Evolutionary conservation across 495 filamentous ascomycete species (phyloP).

Genomic region (Podospora pseudoanserina): DNA sequence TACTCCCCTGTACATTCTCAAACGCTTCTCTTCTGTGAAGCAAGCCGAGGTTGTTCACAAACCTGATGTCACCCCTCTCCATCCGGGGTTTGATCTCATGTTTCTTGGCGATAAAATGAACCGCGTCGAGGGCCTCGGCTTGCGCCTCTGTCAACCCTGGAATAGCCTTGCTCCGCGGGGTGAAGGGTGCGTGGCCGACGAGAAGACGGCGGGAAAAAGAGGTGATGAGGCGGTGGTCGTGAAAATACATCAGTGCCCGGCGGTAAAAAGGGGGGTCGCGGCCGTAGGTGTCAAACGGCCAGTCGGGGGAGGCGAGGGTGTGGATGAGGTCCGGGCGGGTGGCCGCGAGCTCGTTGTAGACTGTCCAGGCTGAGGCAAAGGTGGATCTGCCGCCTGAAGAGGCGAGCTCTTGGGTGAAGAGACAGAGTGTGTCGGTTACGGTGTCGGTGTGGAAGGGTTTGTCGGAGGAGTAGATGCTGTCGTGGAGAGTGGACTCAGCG

Average conservation of each 20-base stretch:
- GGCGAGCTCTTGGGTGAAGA: conserved; percentile 48
- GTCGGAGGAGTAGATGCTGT: conserved; percentile 23
- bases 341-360: conserved; percentile 57
- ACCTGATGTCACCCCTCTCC: conserved; percentile 60
- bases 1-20: conserved; percentile 20
- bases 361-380: conserved; percentile 45
- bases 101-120: conserved; percentile 53
- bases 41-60: conserved; percentile 50
- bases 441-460: conserved; percentile 61
- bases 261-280: conserved; percentile 33
- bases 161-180: conserved; percentile 44
- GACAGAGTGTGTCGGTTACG: conserved; percentile 52
- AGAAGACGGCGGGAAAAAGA: conserved; percentile 50
- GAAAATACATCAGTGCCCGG: conserved; percentile 45
- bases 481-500: conserved; percentile 14
- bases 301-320: conserved; percentile 42
- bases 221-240: conserved; percentile 39
- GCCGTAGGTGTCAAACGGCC: conserved; percentile 44
- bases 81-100: conserved; percentile 47
- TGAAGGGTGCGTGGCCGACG: conserved; percentile 42
- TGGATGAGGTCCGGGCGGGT: conserved; percentile 55
- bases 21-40: conserved; percentile 27
- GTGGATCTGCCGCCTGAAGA: conserved; percentile 46
- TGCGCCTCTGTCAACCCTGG: conserved; percentile 52
- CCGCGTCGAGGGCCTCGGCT: conserved; percentile 34